A percentile compares a stretch with the other conserved stretches of the same genome.
phyloP scores from a whole-genome alignment of 1,139 yeast genomes.

The Geotrichum restrictum region DNA sequence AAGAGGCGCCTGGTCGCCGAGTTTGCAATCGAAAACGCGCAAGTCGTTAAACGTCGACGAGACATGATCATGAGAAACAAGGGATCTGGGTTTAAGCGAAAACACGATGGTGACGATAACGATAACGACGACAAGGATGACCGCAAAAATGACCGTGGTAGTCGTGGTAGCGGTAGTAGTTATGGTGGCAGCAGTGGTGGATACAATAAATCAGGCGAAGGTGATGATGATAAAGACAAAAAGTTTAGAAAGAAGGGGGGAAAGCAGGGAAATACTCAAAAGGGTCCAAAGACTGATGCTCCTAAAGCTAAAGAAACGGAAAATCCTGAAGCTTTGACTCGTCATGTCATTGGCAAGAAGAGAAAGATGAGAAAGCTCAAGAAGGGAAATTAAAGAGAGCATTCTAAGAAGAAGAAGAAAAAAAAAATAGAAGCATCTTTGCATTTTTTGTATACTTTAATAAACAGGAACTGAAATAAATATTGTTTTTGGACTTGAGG shows the following conservation, averaged over 20 bases:
- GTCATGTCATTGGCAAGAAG: slow-evolving; percentile 33
- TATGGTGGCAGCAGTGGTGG: too few species aligned
- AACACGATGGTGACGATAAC: slow-evolving; percentile 39
- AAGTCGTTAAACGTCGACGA: slow-evolving; percentile 83
- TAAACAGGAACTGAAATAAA: too few species aligned
- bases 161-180: slow-evolving; percentile 28
- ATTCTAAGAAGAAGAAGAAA: slow-evolving; percentile 27
- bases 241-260: slow-evolving; percentile 25
- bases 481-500: too few species aligned
- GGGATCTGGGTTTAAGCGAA: slow-evolving; percentile 31
- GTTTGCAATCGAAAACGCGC: slow-evolving; percentile 93
- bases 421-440: slow-evolving; percentile 23
- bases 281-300: slow-evolving; percentile 29
- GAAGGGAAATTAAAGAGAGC: slow-evolving; percentile 21
- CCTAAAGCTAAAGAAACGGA: slow-evolving; percentile 41
- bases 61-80: slow-evolving; percentile 43
- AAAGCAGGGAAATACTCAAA: slow-evolving; percentile 36
- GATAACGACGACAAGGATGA: slow-evolving; percentile 36
- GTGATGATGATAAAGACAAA: slow-evolving; percentile 22
- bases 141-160: slow-evolving; percentile 24
- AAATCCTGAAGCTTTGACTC: slow-evolving; percentile 21
- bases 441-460: not conserved
- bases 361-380: slow-evolving; percentile 29
- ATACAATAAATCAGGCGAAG: slow-evolving; percentile 23
- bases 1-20: slow-evolving; percentile 78